Evolutionary conservation across 257 asterid species (phyloP), one percentile per base, ranked within the genome.

Genomic region (Cruciata laevipes): DNA sequence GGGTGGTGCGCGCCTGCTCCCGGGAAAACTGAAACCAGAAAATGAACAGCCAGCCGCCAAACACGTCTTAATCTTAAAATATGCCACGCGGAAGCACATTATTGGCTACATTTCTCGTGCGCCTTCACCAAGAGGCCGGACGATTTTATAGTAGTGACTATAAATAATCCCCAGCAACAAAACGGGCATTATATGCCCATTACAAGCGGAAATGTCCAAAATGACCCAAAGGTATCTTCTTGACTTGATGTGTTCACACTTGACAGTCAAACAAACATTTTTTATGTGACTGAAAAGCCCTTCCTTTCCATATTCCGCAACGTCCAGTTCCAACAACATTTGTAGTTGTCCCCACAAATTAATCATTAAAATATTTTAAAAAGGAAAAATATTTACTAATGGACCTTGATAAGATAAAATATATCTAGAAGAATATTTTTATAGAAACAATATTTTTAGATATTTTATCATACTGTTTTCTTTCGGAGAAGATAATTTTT

Each of bases 221-320:
- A 20, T 53, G 63, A 17, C 71, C 38, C 25, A 9, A 69, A 9
- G 61, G 73, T n/a, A 69, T 69, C 73, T 60, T 69, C 51, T 7
- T 24, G 61, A n/a, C 66, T 44, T 38, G 9, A 25, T 61, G 67
- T 60, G 68, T 69, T 69, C 73, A 69, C 73, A 69, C 73, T n/a
- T 4, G 59, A 47, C 52, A 0, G 68, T 58, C 73, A 49, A 42
- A 8, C 23, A 27, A 4, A 18, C 6, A 10, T 69, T 1, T 20
- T 8, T 4, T 0, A 38, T 60, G 25, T 42, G 35, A 44, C 66
- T 31, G 40, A 61, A 30, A 59, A 13, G 20, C 20, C 55, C 55
- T 47, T 4, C 55, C 51, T 13, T 42, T 53, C 14, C 68, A 44
- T 47, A 24, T 23, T 56, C 7, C 13, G 52, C 32, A n/a, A 17